phyloP scores from a whole-genome alignment of 2,329 filamentous ascomycete genomes.

The Phialemoniopsis sp. region DNA sequence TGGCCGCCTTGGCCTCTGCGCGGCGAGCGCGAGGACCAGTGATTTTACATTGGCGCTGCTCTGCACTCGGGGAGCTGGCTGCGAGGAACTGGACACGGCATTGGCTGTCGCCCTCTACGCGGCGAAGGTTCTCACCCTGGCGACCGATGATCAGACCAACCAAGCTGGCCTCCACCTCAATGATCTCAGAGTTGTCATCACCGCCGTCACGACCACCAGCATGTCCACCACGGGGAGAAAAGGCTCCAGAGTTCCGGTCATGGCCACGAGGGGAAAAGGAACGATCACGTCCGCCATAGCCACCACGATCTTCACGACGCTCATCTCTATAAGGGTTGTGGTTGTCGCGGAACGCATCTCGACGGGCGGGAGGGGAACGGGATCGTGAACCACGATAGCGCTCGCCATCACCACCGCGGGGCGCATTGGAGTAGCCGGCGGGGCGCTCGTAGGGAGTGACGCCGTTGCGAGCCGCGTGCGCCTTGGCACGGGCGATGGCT shows the following conservation, averaged over 20 bases:
- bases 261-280: conserved; percentile 57
- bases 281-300: conserved; percentile 59
- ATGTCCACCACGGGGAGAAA: conserved; percentile 53
- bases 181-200: conserved; percentile 74
- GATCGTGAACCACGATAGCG: conserved; percentile 65
- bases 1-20: conserved; percentile 75
- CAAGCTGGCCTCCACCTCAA: conserved; percentile 80
- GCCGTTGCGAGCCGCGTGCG: conserved; percentile 76
- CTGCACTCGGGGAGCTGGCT: conserved; percentile 64
- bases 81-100: conserved; percentile 88
- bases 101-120: conserved; percentile 77
- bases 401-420: conserved; percentile 44
- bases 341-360: conserved; percentile 69
- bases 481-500: conserved; percentile 79
- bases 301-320: conserved; percentile 63
- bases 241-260: conserved; percentile 36
- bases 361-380: conserved; percentile 64
- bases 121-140: conserved; percentile 82
- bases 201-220: conserved; percentile 45
- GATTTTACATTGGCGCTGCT: conserved; percentile 81
- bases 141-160: conserved; percentile 89
- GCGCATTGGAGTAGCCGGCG: conserved; percentile 37
- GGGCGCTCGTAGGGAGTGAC: conserved; percentile 59
- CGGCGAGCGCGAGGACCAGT: conserved; percentile 69
- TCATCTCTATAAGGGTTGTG: conserved; percentile 85